Percentiles rank a stretch among this genome's conserved stretches.
These are phyloP conservation scores for Metroxylon sagu DNA, from an alignment of 176 grass and related monocot genomes.

Conservation along the genomic window DNA sequence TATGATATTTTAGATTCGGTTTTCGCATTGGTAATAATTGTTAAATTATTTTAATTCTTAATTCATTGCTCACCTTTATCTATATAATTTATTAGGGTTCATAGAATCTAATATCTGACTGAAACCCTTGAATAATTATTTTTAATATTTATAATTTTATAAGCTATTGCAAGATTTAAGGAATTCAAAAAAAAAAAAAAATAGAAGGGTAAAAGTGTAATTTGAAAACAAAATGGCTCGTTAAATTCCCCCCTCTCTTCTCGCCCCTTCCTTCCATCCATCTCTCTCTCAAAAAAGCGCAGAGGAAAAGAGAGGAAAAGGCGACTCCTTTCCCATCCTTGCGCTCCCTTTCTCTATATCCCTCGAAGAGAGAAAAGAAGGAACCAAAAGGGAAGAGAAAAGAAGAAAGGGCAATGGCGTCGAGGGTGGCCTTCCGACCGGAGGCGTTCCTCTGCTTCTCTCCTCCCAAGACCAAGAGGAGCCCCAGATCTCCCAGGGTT, in stretches of 20 bases:
- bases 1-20: too few species aligned
- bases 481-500: constrained; percentile 2
- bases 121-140: too few species aligned
- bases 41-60: too few species aligned
- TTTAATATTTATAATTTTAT: too few species aligned
- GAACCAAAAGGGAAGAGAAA: not conserved
- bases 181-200: not conserved
- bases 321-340: too few species aligned
- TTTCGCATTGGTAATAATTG: too few species aligned
- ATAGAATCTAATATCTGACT: too few species aligned
- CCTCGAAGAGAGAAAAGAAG: not conserved
- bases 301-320: not conserved
- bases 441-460: constrained; percentile 9
- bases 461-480: not conserved
- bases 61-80: too few species aligned
- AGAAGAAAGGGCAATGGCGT: constrained; percentile 1
- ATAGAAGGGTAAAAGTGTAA: not conserved
- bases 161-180: too few species aligned
- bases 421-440: constrained; percentile 8
- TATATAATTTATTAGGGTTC: too few species aligned
- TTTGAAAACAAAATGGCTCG: not conserved
- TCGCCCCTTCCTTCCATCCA: too few species aligned
- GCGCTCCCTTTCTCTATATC: too few species aligned
- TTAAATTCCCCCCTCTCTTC: constrained; percentile 2
- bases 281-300: not conserved